Conservation (phyloP, 306 rosid species). For the Pyrus bretschneideri region DNA sequence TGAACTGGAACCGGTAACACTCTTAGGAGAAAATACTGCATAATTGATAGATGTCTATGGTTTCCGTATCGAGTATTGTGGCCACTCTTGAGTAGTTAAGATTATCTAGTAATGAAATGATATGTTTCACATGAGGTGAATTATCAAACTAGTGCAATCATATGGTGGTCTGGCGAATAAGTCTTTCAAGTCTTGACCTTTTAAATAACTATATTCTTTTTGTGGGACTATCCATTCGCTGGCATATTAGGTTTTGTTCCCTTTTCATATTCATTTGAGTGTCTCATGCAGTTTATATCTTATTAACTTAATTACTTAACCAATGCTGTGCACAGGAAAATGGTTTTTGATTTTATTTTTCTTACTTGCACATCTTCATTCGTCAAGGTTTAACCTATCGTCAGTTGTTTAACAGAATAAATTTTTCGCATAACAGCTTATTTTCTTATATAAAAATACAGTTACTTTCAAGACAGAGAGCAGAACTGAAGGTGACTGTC, state of each 20-base stretch:
- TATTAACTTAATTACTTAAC: not conserved
- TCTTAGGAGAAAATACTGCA: not conserved
- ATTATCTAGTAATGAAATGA: not conserved
- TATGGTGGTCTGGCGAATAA: not conserved
- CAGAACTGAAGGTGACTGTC: conserved; percentile 1
- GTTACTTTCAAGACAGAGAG: conserved; percentile 11
- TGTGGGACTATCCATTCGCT: not conserved
- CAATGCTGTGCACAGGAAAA: not conserved
- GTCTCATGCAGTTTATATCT: not conserved
- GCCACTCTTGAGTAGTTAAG: not conserved
- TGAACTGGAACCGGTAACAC: not conserved
- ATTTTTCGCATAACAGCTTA: conserved; percentile 1
- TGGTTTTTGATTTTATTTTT: not conserved
- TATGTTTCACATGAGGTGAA: not conserved
- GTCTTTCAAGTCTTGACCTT: not conserved
- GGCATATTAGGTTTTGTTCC: not conserved
- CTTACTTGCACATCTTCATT: not conserved
- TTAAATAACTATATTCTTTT: not conserved
- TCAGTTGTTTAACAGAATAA: not conserved
- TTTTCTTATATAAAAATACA: not conserved
- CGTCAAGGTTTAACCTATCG: not conserved
- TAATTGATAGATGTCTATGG: not conserved
- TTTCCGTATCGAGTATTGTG: not conserved
- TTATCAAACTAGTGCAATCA: not conserved
- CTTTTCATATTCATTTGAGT: not conserved